phyloP scores from a whole-genome alignment of 192 early-diverging fungal species.

The Geranomyces michiganensis region DNA sequence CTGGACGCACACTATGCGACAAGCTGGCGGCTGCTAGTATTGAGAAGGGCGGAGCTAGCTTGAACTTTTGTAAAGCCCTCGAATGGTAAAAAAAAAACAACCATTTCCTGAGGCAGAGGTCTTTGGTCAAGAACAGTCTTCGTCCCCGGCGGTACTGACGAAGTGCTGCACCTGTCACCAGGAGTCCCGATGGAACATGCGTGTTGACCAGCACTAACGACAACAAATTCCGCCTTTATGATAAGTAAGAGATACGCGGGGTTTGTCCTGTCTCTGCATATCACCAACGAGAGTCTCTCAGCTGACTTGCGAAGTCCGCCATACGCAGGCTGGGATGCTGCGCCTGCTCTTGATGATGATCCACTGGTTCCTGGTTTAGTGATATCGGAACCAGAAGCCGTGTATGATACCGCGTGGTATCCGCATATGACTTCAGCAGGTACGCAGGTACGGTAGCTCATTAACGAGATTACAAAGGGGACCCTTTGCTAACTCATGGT shows the following conservation, averaged over 20 bases:
- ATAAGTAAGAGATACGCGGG: constrained; percentile 16
- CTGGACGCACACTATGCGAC: constrained; percentile 22
- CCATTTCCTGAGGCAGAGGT: too few relatives aligned
- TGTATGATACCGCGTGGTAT: constrained; percentile 70
- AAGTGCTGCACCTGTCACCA: constrained; percentile 19
- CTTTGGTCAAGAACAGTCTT: neutral
- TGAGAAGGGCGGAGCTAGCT: neutral
- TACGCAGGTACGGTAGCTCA: too few relatives aligned
- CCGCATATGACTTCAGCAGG: constrained; percentile 56
- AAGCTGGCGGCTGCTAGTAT: neutral
- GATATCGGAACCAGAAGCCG: constrained; percentile 51
- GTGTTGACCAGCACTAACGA: constrained; percentile 67
- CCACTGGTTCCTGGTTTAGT: constrained; percentile 37
- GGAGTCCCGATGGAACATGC: constrained; percentile 73
- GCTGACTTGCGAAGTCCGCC: neutral
- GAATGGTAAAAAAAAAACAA: constrained; percentile 63
- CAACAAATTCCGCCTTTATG: constrained; percentile 59
- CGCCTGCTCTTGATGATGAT: neutral
- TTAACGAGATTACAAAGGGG: too few relatives aligned
- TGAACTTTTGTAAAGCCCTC: constrained; percentile 62
- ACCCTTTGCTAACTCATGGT: neutral
- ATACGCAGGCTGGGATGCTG: neutral
- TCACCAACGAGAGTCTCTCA: neutral
- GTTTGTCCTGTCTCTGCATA: neutral
- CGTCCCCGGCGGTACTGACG: neutral